phyloP scores from a whole-genome alignment of 768 basidiomycete genomes.

The Tremella fuciformis region DNA sequence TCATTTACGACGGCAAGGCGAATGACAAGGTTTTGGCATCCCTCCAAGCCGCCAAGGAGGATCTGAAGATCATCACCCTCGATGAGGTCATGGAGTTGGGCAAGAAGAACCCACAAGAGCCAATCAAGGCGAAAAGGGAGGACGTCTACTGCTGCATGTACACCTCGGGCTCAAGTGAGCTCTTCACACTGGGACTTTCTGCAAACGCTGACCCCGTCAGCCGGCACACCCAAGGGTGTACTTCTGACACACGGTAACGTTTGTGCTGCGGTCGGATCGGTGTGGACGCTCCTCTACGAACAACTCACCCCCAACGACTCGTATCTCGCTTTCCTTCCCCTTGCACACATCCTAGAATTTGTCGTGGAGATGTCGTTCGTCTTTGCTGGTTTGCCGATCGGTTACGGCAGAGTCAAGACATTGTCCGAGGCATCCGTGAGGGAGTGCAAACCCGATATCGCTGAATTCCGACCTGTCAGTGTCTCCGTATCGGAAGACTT shows the following conservation, averaged over 20 bases:
- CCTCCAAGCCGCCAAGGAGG: constrained; percentile 60
- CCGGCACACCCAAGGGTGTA: constrained; percentile 92
- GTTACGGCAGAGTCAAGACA: constrained; percentile 92
- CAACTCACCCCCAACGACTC: constrained; percentile 42
- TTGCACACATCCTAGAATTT: constrained; percentile 94
- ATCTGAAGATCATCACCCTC: constrained; percentile 63
- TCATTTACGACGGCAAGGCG: constrained; percentile 78
- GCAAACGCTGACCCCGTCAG: constrained; percentile 61
- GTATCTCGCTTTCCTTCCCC: constrained; percentile 79
- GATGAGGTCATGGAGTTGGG: constrained; percentile 73
- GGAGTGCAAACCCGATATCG: constrained; percentile 81
- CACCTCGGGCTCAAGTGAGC: constrained; percentile 58
- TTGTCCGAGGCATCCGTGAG: constrained; percentile 91
- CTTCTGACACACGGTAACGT: constrained; percentile 83
- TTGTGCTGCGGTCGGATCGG: constrained; percentile 79
- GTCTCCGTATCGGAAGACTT: not conserved
- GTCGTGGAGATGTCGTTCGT: constrained; percentile 79
- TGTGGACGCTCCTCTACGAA: constrained; percentile 66
- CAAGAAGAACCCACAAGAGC: constrained; percentile 58
- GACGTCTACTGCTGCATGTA: constrained; percentile 73
- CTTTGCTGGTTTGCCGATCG: constrained; percentile 73
- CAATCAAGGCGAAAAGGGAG: constrained; percentile 57
- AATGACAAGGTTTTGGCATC: constrained; percentile 58
- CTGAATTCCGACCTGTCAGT: constrained; percentile 65
- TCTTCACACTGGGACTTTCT: not conserved